These are phyloP conservation scores for Candida nemodendra DNA, from an alignment of 805 yeast species.

Conservation along the genomic window DNA sequence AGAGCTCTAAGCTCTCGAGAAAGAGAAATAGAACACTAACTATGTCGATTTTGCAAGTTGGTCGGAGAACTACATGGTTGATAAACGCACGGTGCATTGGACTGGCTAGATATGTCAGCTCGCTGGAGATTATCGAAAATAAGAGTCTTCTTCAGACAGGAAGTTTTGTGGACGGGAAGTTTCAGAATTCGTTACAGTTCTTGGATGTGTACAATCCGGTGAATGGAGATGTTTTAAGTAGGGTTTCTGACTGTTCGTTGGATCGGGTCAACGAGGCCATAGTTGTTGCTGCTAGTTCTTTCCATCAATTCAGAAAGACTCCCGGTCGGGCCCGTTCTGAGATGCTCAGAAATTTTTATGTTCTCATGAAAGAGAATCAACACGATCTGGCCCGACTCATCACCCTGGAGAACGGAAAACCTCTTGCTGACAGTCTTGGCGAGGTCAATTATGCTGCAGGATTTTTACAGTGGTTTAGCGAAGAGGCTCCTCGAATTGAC, in stretches of 20 bases:
- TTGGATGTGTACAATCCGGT: conserved; percentile 60
- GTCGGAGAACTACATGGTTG: too few relatives aligned
- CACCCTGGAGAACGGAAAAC: conserved; percentile 75
- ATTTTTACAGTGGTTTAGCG: conserved; percentile 86
- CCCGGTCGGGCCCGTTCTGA: conserved; percentile 56
- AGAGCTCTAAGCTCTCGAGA: too few relatives aligned
- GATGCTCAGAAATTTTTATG: conserved; percentile 50
- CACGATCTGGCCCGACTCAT: conserved; percentile 66
- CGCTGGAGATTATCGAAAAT: conserved; percentile 34
- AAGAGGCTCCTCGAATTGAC: conserved; percentile 68
- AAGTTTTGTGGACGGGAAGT: conserved; percentile 69
- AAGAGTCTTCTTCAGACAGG: conserved; percentile 53
- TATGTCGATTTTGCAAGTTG: too few relatives aligned
- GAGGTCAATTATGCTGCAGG: conserved; percentile 69
- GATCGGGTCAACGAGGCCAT: conserved; percentile 54
- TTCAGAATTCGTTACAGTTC: conserved; percentile 32
- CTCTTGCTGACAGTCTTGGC: conserved; percentile 66
- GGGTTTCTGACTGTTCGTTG: conserved; percentile 50
- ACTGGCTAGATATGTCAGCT: too few relatives aligned
- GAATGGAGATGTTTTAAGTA: conserved; percentile 44
- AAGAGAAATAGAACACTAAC: too few relatives aligned
- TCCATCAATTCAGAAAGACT: conserved; percentile 45
- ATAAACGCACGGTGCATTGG: too few relatives aligned
- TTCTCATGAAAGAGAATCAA: conserved; percentile 51
- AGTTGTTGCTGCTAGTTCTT: conserved; percentile 50